Evolutionary conservation across 1,284 basidiomycete species (phyloP), one percentile per base, ranked within the genome.

Genomic region (Flammula alnicola): DNA sequence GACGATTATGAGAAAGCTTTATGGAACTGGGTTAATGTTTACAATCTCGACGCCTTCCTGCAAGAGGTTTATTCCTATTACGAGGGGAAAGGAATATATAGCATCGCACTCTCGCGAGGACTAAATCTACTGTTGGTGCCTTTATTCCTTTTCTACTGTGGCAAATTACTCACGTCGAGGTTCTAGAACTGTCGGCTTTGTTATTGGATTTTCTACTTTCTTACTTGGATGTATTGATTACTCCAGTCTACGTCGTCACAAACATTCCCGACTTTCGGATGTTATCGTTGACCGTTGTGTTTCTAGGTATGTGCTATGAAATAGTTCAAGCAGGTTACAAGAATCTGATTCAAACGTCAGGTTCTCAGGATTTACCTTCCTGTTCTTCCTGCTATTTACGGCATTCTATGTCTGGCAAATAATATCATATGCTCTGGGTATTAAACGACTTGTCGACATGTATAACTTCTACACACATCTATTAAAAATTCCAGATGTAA

Each of bases 1-100:
- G 88, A 93, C 62, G 85, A 84, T 11, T 88, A 93, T 65, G 93
- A 98, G 68, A 85, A 85, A 57, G 96, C 96, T 0, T 67, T 98
- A 35, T 99, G 97, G 97, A 90, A 92, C 56, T 99, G 97, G 97
- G 93, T 97, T 54, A 99, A 99, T 65, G 93, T 98, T 6, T 93
- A 93, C 63, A 96, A 99, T 66, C 79, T 99, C 31, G 96, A 99
- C 63, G 86, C 84, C 5, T 99, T 97, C 69, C 71, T 99, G 25
- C 93, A 96, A 72, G 93, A 98, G 61, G 93, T 93, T 32, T 99
- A 99, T 68, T 79, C 81, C 43, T 99, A 98, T 68, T 99, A 99
- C 66, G 88, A 93, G 60, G 95, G 95, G 26, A 97, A 98, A 64
- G 96, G 96, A 1, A 88, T 97, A 41, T 95, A 90, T 69, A 95